A percentile compares a stretch with the other conserved stretches of the same genome.
These are phyloP conservation scores for Ophiocordyceps camponoti-rufipedis DNA, from an alignment of 2,329 filamentous ascomycete species.

Conservation along the genomic window DNA sequence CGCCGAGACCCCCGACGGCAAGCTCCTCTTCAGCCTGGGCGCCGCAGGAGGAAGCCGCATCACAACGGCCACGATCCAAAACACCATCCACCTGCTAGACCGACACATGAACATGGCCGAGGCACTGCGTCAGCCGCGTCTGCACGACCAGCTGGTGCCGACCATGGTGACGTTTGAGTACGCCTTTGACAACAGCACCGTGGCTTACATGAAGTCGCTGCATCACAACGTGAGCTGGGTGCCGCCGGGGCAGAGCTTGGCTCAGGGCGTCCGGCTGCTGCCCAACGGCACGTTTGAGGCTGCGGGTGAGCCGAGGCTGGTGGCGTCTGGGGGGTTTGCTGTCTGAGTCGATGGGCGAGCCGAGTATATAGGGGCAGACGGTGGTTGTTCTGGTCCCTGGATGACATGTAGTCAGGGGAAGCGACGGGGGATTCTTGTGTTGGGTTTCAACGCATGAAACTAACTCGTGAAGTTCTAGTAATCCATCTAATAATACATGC, in stretches of 20 bases:
- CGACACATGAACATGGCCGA: constrained; percentile 38
- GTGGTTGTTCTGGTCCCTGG: no score
- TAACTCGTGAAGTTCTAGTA: no score
- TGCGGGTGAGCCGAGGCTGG: constrained; percentile 65
- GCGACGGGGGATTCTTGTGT: no score
- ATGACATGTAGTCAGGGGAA: no score
- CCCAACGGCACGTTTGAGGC: constrained; percentile 56
- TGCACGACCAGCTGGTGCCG: constrained; percentile 73
- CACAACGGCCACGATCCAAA: constrained; percentile 68
- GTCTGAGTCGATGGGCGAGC: constrained; percentile 12
- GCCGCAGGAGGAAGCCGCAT: constrained; percentile 73
- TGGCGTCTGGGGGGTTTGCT: constrained; percentile 48
- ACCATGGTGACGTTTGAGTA: constrained; percentile 53
- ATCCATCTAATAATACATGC: no score
- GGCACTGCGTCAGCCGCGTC: constrained; percentile 47
- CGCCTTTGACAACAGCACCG: constrained; percentile 49
- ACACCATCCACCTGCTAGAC: constrained; percentile 57
- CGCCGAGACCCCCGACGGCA: constrained; percentile 49
- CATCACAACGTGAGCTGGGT: constrained; percentile 66
- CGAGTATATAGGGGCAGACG: no score
- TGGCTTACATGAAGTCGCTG: constrained; percentile 42
- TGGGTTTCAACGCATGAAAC: no score
- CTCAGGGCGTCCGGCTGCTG: constrained; percentile 51
- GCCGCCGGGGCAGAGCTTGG: constrained; percentile 44
- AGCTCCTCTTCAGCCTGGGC: constrained; percentile 54